Percentiles rank a stretch among this genome's conserved stretches.
Conservation (phyloP, 495 filamentous ascomycete species). For the Margaritispora aquatica region DNA sequence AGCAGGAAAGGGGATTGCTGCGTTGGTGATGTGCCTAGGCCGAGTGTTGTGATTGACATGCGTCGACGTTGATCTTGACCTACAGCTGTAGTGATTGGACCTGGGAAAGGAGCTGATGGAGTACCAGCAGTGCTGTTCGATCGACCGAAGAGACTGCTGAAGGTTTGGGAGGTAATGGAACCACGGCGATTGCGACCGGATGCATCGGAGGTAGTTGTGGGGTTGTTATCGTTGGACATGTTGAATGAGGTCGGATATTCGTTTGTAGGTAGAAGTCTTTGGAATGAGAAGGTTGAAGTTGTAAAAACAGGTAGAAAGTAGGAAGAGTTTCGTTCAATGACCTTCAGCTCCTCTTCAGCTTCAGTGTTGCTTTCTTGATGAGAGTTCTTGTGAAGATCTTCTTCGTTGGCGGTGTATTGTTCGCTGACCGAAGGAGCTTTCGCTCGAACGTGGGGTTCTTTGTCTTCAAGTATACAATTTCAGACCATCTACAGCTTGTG, state of each 20-base stretch:
- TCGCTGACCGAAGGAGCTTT: conserved; percentile 1
- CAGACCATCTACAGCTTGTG: neutral
- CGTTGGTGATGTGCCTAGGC: conserved; percentile 69
- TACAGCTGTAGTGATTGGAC: conserved; percentile 60
- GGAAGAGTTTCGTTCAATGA: conserved; percentile 14
- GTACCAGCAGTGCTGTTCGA: conserved; percentile 36
- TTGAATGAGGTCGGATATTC: conserved; percentile 15
- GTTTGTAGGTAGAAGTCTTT: neutral
- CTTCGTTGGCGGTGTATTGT: conserved; percentile 8
- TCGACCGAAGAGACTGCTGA: conserved; percentile 48
- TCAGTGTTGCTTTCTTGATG: neutral
- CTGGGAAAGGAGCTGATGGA: conserved; percentile 42
- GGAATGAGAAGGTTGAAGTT: neutral
- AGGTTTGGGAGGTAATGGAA: conserved; percentile 47
- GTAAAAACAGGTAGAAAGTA: neutral
- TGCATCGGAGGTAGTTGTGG: conserved; percentile 25
- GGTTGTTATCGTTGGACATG: conserved; percentile 37
- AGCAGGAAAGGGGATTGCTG: conserved; percentile 47
- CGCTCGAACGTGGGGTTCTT: neutral
- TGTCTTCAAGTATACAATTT: neutral
- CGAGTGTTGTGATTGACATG: conserved; percentile 80
- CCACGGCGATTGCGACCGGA: conserved; percentile 37
- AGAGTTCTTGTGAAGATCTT: neutral
- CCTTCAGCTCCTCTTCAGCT: conserved; percentile 23
- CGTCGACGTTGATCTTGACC: conserved; percentile 72